Conservation (phyloP, 2,329 filamentous ascomycete species). For the Apiospora pterosperma region DNA sequence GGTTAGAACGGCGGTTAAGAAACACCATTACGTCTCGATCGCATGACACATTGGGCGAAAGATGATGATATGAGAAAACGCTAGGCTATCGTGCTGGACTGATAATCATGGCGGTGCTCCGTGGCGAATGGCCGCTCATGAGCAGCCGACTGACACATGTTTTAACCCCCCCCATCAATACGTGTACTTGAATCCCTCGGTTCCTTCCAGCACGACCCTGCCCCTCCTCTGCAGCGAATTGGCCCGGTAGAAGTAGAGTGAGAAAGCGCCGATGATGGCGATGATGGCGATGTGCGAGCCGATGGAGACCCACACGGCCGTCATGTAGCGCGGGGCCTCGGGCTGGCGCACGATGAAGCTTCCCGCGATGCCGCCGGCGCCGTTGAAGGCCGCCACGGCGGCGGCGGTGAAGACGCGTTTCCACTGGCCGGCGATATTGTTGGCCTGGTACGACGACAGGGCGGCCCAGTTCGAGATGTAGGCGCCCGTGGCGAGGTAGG, state of each 20-base stretch:
- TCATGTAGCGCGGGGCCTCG: constrained; percentile 61
- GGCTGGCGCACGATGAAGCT: constrained; percentile 61
- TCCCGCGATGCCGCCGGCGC: constrained; percentile 61
- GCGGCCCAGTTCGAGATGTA: constrained; percentile 70
- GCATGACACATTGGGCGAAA: background rate
- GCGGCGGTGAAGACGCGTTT: constrained; percentile 61
- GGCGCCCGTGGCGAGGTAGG: constrained; percentile 63
- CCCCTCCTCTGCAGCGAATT: constrained; percentile 48
- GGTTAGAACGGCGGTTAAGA: background rate
- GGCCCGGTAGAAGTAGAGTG: constrained; percentile 47
- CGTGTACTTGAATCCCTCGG: constrained; percentile 28
- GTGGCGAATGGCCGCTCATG: background rate
- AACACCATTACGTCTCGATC: background rate
- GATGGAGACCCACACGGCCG: constrained; percentile 66
- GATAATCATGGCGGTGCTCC: background rate
- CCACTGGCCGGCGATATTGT: constrained; percentile 63
- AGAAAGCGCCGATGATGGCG: constrained; percentile 46
- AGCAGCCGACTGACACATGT: background rate
- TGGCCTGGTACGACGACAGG: constrained; percentile 59
- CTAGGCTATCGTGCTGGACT: too few relatives aligned
- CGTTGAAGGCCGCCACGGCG: constrained; percentile 57
- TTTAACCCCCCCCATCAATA: background rate
- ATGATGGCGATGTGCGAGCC: constrained; percentile 61
- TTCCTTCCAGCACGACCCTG: constrained; percentile 46
- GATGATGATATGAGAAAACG: background rate